Percentiles rank a stretch among this genome's conserved stretches.
Conservation (phyloP, 2,329 filamentous ascomycete species). For the Fusarium sp. region DNA sequence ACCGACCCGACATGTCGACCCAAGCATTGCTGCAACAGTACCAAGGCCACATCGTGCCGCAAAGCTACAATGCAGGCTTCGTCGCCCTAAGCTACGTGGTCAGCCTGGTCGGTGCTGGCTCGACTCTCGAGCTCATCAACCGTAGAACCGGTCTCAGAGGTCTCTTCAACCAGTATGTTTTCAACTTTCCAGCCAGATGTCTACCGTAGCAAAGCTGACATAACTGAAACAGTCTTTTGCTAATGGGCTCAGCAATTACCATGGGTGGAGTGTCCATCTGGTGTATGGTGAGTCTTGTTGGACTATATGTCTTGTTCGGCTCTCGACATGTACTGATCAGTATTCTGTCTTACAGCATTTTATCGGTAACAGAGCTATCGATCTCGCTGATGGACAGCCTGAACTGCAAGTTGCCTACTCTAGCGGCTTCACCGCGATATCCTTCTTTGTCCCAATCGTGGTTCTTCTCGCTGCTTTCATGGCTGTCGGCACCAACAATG, state of each 20-base stretch:
- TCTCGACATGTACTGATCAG: slow-evolving; percentile 6
- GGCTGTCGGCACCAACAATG: slow-evolving; percentile 70
- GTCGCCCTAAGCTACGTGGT: slow-evolving; percentile 80
- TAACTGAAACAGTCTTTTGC: slow-evolving; percentile 63
- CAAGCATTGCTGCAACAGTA: slow-evolving; percentile 54
- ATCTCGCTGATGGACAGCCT: slow-evolving; percentile 70
- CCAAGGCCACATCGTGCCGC: slow-evolving; percentile 59
- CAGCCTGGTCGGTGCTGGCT: slow-evolving; percentile 79
- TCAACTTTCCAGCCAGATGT: slow-evolving; percentile 1
- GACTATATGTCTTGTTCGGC: not conserved
- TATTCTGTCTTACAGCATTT: slow-evolving; percentile 49
- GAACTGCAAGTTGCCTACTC: slow-evolving; percentile 80
- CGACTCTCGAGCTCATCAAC: slow-evolving; percentile 85
- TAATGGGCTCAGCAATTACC: slow-evolving; percentile 71
- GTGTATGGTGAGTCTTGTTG: slow-evolving; percentile 67
- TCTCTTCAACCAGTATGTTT: slow-evolving; percentile 72
- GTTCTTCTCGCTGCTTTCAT: slow-evolving; percentile 80
- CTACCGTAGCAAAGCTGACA: not conserved
- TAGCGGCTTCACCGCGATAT: slow-evolving; percentile 76
- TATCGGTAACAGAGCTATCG: slow-evolving; percentile 82
- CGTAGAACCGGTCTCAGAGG: slow-evolving; percentile 76
- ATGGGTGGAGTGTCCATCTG: slow-evolving; percentile 82
- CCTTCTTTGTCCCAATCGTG: slow-evolving; percentile 81
- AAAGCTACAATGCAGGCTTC: slow-evolving; percentile 67
- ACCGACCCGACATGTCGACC: slow-evolving; percentile 37